Evolutionary conservation across 1,284 basidiomycete genomes (phyloP), one percentile per base, ranked within the genome.

Genomic region (Vanrija sp.): DNA sequence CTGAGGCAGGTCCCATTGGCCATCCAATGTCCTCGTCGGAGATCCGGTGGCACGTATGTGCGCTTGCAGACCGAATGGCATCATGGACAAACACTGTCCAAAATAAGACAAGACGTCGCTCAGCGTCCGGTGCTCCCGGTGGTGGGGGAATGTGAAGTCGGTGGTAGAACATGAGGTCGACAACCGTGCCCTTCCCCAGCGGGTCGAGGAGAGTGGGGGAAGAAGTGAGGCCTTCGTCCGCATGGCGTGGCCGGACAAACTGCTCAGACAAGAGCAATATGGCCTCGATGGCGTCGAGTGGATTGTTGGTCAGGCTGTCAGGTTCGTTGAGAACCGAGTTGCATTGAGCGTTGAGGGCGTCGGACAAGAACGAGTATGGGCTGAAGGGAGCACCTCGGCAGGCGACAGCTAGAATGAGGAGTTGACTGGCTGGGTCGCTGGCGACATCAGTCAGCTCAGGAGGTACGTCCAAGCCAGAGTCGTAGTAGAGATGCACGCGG

Each of bases 11-110:
- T 1, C 38, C 34, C 34, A 52, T 26, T 0, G 50, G 50, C 55
- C 55, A 57, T 19, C 55, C 55, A 6, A 48, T 34, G 51, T 52
- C 55, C 10, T 52, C 50, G 46, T 57, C 46, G 23, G 34, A 21
- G 25, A 57, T 57, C n/a, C 55, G 55, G 23, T 43, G 38, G 18
- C 38, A 40, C 5, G 46, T 52, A 16, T 49, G 50, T 9, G 51
- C 55, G 28, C 51, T 52, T 6, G 51, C 50, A 1, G 51, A 52
- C 12, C 55, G 50, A 15, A 57, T 49, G 3, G 55, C 55, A 18
- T 57, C 55, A 38, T 57, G 55, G 3, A 34, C 47, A 43, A 46
- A 52, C 1, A 51, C 38, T 14, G 38, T 38, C 34, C 23, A 21
- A 21, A 52, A 51, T 1, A 57, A 18, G 15, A 28, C 18, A 5